Evolutionary conservation across 441 rosid species (phyloP), one percentile per base, ranked within the genome.

Genomic region (Populus trichocarpa): DNA sequence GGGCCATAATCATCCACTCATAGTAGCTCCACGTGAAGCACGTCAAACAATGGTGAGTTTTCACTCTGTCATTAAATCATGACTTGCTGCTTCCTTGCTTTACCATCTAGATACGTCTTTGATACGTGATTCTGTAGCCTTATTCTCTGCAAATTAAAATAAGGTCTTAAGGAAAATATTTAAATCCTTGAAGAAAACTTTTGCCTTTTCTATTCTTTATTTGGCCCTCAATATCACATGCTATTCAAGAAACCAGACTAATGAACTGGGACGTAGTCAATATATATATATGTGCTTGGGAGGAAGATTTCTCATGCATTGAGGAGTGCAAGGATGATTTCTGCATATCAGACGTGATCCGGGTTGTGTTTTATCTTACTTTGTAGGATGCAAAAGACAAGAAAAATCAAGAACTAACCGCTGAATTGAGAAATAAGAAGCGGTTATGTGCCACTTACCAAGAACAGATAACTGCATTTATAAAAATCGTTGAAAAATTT

Each of bases 1-100:
- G 84, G 99, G 94, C 85, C 99, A 96, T 80, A 87, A 93, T 73
- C 99, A 96, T 87, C 87, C 89, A 46, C 83, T 94, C 9, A 87
- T 92, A 25, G 87, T 90, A 33, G 82, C 92, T 6, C 95, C 90
- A 32, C 94, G 91, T 2, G 89, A 90, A 85, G 95, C 94, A 78
- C 96, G 97, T 40, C 97, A 93, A 83, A 85, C 89, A 38, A 78
- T 90, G 87, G 97, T 93, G 32, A 83, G 89, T 78, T 67, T 36
- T 67, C 42, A 38, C 67, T 78, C 16, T 46, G 25, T 53, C 67
- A 14, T 67, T 78, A 23, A 18, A 35, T 22, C 20, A 8, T 40
- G 20, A 18, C 46, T 33, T 42, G 46, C 8, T 67, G 50, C 35
- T 7, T 74, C 30, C 26, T 70, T 72, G 36, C 61, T 67, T 22